Percentiles rank a stretch among this genome's conserved stretches.
Conservation (phyloP, 805 yeast species). For the Phaffomyces thermotolerans region DNA sequence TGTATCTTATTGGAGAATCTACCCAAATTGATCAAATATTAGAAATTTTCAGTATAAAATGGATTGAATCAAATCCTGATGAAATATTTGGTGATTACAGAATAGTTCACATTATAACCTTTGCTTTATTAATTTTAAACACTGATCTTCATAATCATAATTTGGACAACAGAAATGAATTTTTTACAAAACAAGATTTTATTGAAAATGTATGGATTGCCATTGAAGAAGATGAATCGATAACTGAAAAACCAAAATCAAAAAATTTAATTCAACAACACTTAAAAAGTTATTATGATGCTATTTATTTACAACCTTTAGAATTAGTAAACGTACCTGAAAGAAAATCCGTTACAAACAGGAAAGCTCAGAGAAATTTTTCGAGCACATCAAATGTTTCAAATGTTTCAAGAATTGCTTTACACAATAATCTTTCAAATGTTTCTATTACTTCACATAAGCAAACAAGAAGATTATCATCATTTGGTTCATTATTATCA, state of each 20-base stretch:
- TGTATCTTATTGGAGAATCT: slow-evolving; percentile 78
- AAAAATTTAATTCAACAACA: slow-evolving; percentile 9
- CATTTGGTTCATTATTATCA: slow-evolving; percentile 18
- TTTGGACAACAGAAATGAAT: slow-evolving; percentile 24
- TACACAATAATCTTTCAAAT: slow-evolving; percentile 6
- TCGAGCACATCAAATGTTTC: slow-evolving; percentile 7
- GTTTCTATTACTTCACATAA: slow-evolving; percentile 16
- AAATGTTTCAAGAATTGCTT: not conserved
- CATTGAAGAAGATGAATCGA: slow-evolving; percentile 21
- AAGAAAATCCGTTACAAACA: not conserved
- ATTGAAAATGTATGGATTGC: slow-evolving; percentile 45
- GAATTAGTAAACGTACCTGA: slow-evolving; percentile 8
- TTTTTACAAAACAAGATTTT: slow-evolving; percentile 36
- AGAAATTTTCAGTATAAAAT: slow-evolving; percentile 58
- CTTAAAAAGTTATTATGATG: slow-evolving; percentile 30
- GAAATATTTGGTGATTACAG: slow-evolving; percentile 42
- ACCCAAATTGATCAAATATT: slow-evolving; percentile 72
- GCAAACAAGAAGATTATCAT: slow-evolving; percentile 20
- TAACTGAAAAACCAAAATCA: not conserved
- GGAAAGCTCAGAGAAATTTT: slow-evolving; percentile 8
- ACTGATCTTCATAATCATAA: slow-evolving; percentile 62
- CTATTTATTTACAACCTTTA: slow-evolving; percentile 22
- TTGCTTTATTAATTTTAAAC: slow-evolving; percentile 64
- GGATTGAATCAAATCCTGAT: slow-evolving; percentile 44
- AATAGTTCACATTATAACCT: slow-evolving; percentile 65